Evolutionary conservation across 345 rosid genomes (phyloP).

Genomic region (Trapa incisa): DNA sequence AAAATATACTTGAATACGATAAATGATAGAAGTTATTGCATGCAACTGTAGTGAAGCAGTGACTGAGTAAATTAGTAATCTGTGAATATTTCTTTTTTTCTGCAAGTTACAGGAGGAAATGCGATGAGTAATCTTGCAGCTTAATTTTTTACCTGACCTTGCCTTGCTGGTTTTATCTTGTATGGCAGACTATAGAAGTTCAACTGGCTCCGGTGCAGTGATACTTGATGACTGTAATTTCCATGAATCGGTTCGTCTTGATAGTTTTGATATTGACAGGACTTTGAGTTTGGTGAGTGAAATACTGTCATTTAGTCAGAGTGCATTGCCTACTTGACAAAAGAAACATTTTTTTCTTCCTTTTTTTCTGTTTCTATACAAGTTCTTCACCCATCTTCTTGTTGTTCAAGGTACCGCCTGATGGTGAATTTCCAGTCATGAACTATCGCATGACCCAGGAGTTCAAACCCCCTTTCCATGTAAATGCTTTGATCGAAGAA

Average conservation of each 20-base stretch:
- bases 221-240: constrained; percentile 96
- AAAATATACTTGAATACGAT: not conserved
- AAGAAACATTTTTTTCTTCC: no score
- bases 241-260: constrained; percentile 96
- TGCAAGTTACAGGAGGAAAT: not conserved
- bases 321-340: not conserved
- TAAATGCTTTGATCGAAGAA: constrained; percentile 85
- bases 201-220: constrained; percentile 70
- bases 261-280: constrained; percentile 76
- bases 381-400: constrained; percentile 1
- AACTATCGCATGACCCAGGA: constrained; percentile 99
- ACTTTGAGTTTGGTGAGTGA: constrained; percentile 80
- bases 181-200: constrained; percentile 73
- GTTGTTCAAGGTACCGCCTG: constrained; percentile 74
- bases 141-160: not conserved
- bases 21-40: not conserved
- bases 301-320: constrained; percentile 4
- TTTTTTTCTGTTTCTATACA: constrained; percentile 3
- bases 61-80: not conserved
- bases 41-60: not conserved
- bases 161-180: constrained; percentile 5
- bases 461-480: constrained; percentile 94
- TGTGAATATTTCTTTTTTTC: not conserved
- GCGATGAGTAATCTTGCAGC: not conserved
- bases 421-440: constrained; percentile 99